A percentile compares a stretch with the other conserved stretches of the same genome.
These are phyloP conservation scores for Andrographis paniculata DNA, from an alignment of 305 asterid species.

Conservation along the genomic window DNA sequence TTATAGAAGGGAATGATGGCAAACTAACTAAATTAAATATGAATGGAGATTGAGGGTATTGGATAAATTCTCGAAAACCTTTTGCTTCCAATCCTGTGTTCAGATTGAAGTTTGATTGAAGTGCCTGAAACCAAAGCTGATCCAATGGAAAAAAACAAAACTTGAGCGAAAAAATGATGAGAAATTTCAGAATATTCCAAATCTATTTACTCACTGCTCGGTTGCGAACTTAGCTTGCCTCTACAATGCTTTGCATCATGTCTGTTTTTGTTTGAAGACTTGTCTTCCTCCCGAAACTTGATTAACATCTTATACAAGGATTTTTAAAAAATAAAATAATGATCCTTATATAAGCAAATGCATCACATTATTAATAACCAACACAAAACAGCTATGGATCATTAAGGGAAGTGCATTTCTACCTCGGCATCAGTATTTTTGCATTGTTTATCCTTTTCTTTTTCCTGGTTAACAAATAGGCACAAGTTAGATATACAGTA, in stretches of 20 bases:
- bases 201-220: conserved; percentile 36
- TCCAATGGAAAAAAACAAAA: conserved; percentile 11
- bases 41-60: not conserved
- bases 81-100: conserved; percentile 35
- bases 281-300: no score
- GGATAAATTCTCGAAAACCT: conserved; percentile 30
- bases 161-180: not conserved
- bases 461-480: conserved; percentile 28
- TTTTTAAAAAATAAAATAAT: no score
- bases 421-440: conserved; percentile 28
- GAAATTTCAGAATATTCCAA: not conserved
- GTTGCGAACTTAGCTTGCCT: no score
- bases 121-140: conserved; percentile 27
- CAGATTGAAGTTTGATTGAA: conserved; percentile 24
- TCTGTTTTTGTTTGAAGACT: no score
- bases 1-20: not conserved
- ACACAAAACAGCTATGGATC: not conserved
- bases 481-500: not conserved
- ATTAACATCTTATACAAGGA: no score
- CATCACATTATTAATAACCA: not conserved
- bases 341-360: no score
- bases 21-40: not conserved
- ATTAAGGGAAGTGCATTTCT: conserved; percentile 11
- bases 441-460: conserved; percentile 12
- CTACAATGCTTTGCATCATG: no score